Evolutionary conservation across 441 rosid genomes (phyloP), one percentile per base, ranked within the genome.

Genomic region (Mallotus repandus): DNA sequence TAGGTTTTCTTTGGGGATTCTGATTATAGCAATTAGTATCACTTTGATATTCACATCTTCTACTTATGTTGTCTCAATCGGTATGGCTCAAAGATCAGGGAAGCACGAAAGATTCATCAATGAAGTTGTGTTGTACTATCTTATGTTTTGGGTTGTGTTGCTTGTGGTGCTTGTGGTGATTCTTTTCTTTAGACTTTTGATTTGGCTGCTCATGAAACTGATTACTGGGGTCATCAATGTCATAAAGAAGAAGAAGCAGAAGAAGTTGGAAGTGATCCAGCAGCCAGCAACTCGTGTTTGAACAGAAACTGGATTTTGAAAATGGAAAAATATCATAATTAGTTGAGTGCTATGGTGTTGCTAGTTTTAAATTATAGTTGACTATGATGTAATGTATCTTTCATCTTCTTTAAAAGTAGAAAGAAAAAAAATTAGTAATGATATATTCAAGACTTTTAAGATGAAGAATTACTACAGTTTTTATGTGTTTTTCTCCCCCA

Each of bases 11-110:
- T 62, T 57, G 18, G 41, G 78, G 50, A 25, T 78, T 62, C 56
- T 83, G 77, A 49, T 71, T 11, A 5, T 71, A 48, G 12, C 49
- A 21, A 29, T 72, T 6, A 29, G 75, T n/a, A 52, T 49, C 25
- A 50, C 60, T 10, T 35, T 62, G 67, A 21, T 61, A 9, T 71
- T 62, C 49, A 35, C 54, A 5, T 46, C 58, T 8, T 68, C 59
- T 7, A 71, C 74, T 29, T 60, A 18, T 16, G 35, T 53, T 22
- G 21, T 52, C 52, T 53, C 60, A 35, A 52, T 61, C 43, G 35
- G 29, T 13, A 16, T 60, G 46, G 54, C 16, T 35, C 13, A 50
- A 32, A 15, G 19, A 9, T 19, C 75, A 38, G 32, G 41, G 22
- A 43, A 49, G 18, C 63, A 41, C 52, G 72, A 69, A 15, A 57